Percentiles rank a stretch among this genome's conserved stretches.
Conservation (phyloP, 257 asterid species). For the Hygrophila difformis region DNA sequence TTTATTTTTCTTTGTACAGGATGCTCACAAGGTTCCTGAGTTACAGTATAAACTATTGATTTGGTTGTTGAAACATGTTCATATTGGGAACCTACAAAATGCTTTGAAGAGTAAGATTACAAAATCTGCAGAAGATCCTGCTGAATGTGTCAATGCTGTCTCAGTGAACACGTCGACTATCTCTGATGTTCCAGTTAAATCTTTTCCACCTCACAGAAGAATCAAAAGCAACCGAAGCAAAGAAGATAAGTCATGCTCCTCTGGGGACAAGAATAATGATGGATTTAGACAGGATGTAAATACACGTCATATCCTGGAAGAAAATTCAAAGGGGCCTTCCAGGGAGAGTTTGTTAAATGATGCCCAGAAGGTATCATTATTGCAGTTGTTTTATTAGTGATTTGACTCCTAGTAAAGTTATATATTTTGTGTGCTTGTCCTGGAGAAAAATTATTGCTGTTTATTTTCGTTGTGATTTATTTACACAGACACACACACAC, state of each 20-base stretch:
- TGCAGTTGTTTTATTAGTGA: too few species aligned
- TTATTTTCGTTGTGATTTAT: too few species aligned
- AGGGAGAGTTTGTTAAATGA: too few species aligned
- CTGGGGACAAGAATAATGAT: too few species aligned
- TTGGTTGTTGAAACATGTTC: slow-evolving; percentile 73
- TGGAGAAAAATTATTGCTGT: too few species aligned
- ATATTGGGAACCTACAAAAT: slow-evolving; percentile 42
- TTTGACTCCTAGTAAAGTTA: too few species aligned
- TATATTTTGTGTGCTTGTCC: too few species aligned
- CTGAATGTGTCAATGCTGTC: slow-evolving; percentile 35
- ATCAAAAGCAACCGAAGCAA: slow-evolving; percentile 51
- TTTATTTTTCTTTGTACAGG: slow-evolving; percentile 38
- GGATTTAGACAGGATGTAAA: slow-evolving; percentile 17
- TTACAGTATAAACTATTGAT: slow-evolving; percentile 46
- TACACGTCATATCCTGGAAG: slow-evolving; percentile 22
- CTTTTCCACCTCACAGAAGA: slow-evolving; percentile 73
- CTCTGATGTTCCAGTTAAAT: slow-evolving; percentile 56
- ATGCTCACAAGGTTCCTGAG: slow-evolving; percentile 45
- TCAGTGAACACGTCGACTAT: slow-evolving; percentile 40
- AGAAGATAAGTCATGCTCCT: slow-evolving; percentile 31
- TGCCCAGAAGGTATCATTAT: too few species aligned
- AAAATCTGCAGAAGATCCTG: slow-evolving; percentile 30
- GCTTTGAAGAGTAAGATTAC: slow-evolving; percentile 41
- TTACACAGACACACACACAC: too few species aligned
- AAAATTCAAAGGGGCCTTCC: too few species aligned